phyloP scores from a whole-genome alignment of 208 protist species.

The Acanthamoeba rhysodes region DNA sequence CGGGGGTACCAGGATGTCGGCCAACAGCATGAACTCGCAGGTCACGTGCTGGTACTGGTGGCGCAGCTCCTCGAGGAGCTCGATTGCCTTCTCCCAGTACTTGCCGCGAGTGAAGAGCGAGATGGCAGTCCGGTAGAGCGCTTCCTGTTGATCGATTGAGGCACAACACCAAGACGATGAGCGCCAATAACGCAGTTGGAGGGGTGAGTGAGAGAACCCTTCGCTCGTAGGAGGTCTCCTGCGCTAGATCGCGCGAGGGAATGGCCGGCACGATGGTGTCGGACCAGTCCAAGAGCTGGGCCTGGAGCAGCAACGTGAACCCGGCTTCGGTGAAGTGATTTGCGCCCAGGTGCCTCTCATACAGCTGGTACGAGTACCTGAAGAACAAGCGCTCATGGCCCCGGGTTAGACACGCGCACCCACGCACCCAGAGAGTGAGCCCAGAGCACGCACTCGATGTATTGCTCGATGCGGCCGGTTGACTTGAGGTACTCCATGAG shows the following conservation, averaged over 20 bases:
- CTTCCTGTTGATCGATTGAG: not conserved
- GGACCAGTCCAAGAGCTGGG: slow-evolving; percentile 79
- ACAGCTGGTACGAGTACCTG: slow-evolving; percentile 36
- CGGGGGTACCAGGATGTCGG: slow-evolving; percentile 72
- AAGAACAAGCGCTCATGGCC: too few species aligned
- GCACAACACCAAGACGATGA: too few species aligned
- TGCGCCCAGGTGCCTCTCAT: not conserved
- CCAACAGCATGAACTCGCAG: slow-evolving; percentile 79
- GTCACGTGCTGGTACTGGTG: slow-evolving; percentile 77
- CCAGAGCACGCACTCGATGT: slow-evolving; percentile 80
- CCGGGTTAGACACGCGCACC: too few species aligned
- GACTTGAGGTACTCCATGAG: slow-evolving; percentile 85
- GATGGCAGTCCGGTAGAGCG: slow-evolving; percentile 70
- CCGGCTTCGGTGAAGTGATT: slow-evolving; percentile 79
- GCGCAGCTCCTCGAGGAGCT: slow-evolving; percentile 73
- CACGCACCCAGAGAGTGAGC: too few species aligned
- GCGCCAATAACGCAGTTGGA: too few species aligned
- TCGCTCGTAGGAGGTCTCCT: slow-evolving; percentile 56
- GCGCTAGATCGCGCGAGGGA: not conserved
- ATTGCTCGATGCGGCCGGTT: slow-evolving; percentile 83
- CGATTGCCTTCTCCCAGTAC: slow-evolving; percentile 81
- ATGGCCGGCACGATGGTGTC: slow-evolving; percentile 44
- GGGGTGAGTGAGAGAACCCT: slow-evolving; percentile 10
- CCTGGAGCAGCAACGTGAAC: slow-evolving; percentile 83
- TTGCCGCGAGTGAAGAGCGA: slow-evolving; percentile 83